Base-by-base conservation (phyloP, 257 asterid species). In the Solanum sitiens region DNA sequence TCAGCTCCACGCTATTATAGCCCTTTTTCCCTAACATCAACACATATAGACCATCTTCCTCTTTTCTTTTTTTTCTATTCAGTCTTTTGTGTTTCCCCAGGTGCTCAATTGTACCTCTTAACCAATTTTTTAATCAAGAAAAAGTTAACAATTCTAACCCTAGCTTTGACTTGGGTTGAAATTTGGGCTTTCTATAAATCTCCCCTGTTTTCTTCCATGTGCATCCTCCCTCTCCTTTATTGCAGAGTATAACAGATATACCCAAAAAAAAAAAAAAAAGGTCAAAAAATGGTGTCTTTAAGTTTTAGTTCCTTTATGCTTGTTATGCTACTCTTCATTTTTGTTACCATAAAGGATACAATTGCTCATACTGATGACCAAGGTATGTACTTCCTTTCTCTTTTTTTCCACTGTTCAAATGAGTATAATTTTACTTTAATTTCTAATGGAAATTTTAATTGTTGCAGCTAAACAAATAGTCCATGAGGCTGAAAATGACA, bases 81-180 rank as follows among this genome's bases (percentile, higher is more conserved):
- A 47, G 87, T 59, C 30, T 63, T 89, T 92, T 84, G 90, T 90
- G 92, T 88, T 88, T 79, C 67, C 91, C 96, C 42, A 94, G 75
- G 91, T 83, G 23, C 89, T 56, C 33, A 35, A 18, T 27, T 77
- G 63, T 42, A 73, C 39, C 47, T 27, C 7, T 9, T 74, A 85
- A 84, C 35, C 67, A 39, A 1, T 56, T 86, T 88, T 83, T 89
- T 20, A 61, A 65, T 7, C 33, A 63, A 47, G 32, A 42, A 72
- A 86, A 32, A 63, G 32, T 61, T 72, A 84, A 12, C 86, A 90
- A 61, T 89, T 89, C 89, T 92, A 90, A 91, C 86, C 92, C 91
- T 70, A 92, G 89, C 91, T 91, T 94, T 93, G 96, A 93, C 96
- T 93, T 90, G 89, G 87, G 87, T 89, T 88, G 84, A 89, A 91